phyloP scores from a whole-genome alignment of 495 filamentous ascomycete species.

The Endocarpon pusillum region DNA sequence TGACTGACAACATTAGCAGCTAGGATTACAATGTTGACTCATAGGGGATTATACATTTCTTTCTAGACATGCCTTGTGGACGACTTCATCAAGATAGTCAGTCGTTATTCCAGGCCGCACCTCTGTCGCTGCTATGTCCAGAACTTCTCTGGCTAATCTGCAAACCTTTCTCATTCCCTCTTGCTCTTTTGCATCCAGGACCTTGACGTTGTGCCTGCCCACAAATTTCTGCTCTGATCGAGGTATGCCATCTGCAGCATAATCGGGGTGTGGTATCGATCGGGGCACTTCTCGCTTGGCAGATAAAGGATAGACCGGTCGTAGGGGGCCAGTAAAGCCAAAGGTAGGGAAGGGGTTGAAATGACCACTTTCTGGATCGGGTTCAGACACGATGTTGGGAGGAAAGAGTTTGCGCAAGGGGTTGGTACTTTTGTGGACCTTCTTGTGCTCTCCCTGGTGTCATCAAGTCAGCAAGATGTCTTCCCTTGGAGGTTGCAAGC shows the following conservation, averaged over 20 bases:
- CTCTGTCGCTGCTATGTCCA: constrained; percentile 77
- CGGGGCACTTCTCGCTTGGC: constrained; percentile 54
- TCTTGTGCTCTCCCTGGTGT: constrained; percentile 65
- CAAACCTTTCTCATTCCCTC: constrained; percentile 90
- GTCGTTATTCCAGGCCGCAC: constrained; percentile 80
- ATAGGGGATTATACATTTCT: constrained; percentile 46
- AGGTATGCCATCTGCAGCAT: constrained; percentile 67
- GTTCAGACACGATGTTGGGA: constrained; percentile 68
- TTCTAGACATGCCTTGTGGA: constrained; percentile 90
- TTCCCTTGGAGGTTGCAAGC: constrained; percentile 5
- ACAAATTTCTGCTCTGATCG: constrained; percentile 58
- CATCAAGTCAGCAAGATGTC: constrained; percentile 15
- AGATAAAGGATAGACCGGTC: constrained; percentile 84
- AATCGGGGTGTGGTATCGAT: constrained; percentile 70
- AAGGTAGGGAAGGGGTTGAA: constrained; percentile 87
- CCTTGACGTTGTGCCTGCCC: constrained; percentile 57
- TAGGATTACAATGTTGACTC: neutral
- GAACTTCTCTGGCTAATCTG: constrained; percentile 69
- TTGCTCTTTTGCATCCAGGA: constrained; percentile 62
- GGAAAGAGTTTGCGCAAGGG: constrained; percentile 48
- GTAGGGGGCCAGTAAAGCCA: constrained; percentile 57
- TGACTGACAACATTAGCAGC: constrained; percentile 37
- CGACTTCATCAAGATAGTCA: constrained; percentile 88
- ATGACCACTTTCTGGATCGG: constrained; percentile 71
- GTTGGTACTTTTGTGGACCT: constrained; percentile 66